These are phyloP conservation scores for Cinchona pubescens DNA, from an alignment of 257 asterid species.

Conservation along the genomic window DNA sequence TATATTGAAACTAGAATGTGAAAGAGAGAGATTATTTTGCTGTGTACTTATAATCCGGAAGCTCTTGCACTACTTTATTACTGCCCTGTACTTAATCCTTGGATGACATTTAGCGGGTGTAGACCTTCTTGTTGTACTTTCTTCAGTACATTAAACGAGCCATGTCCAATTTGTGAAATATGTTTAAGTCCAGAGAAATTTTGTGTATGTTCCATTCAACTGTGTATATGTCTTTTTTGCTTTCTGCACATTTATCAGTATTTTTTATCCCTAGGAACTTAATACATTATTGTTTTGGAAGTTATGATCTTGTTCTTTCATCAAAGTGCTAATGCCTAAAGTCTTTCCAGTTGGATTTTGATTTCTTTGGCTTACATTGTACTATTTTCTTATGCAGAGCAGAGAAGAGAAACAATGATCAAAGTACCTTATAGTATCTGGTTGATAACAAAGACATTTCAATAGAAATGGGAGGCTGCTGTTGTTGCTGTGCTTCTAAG, in stretches of 20 bases:
- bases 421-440: slow-evolving; percentile 33
- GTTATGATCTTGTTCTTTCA: neutral
- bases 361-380: slow-evolving; percentile 1
- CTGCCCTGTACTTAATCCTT: neutral
- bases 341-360: neutral
- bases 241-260: neutral
- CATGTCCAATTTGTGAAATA: neutral
- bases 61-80: neutral
- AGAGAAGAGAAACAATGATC: slow-evolving; percentile 48
- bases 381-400: slow-evolving; percentile 24
- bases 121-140: neutral
- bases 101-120: neutral
- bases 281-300: neutral
- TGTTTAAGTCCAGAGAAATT: neutral
- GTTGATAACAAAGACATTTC: slow-evolving; percentile 39
- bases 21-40: neutral
- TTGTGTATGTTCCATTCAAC: too few species aligned
- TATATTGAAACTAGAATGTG: neutral
- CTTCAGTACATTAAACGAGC: neutral
- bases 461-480: slow-evolving; percentile 72
- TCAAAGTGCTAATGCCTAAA: neutral
- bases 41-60: neutral
- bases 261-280: neutral
- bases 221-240: neutral
- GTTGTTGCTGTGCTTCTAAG: slow-evolving; percentile 66